Evolutionary conservation across 2,329 filamentous ascomycete genomes (phyloP).

Genomic region (Xylariaceae sp.): DNA sequence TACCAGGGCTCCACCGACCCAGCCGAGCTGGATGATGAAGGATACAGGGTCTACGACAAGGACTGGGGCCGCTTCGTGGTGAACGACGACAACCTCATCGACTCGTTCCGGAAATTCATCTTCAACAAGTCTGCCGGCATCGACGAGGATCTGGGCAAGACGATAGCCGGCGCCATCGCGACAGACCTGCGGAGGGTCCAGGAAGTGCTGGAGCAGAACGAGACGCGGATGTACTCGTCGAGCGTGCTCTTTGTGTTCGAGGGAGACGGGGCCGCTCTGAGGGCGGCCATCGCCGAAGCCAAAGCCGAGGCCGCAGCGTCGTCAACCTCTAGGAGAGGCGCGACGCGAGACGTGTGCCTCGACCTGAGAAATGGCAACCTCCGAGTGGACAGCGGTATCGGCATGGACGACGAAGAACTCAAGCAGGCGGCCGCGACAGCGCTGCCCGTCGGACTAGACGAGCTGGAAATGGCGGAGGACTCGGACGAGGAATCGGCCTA

Average conservation of each 20-base stretch:
- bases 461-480: constrained; percentile 38
- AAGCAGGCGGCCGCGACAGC: constrained; percentile 11
- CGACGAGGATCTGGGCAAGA: constrained; percentile 48
- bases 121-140: constrained; percentile 53
- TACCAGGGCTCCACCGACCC: constrained; percentile 49
- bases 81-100: constrained; percentile 44
- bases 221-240: constrained; percentile 57
- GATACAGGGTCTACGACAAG: constrained; percentile 55
- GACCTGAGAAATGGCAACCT: constrained; percentile 32
- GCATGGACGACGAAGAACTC: constrained; percentile 38
- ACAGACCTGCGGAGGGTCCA: constrained; percentile 46
- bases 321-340: constrained; percentile 16
- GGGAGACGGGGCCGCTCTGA: constrained; percentile 50
- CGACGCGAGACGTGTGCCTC: constrained; percentile 12
- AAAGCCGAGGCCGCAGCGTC: constrained; percentile 35
- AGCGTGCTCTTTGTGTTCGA: constrained; percentile 58
- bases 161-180: constrained; percentile 47
- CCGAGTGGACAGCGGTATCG: constrained; percentile 51
- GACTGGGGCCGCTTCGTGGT: constrained; percentile 50
- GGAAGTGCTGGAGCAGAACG: constrained; percentile 44
- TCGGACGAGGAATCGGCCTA: constrained; percentile 47
- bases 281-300: constrained; percentile 46
- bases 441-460: constrained; percentile 10
- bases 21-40: constrained; percentile 43
- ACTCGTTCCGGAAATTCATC: constrained; percentile 49